A percentile compares a stretch with the other conserved stretches of the same genome.
Evolutionary conservation across 768 basidiomycete species (phyloP).

Genomic region (Suillus subaureus): DNA sequence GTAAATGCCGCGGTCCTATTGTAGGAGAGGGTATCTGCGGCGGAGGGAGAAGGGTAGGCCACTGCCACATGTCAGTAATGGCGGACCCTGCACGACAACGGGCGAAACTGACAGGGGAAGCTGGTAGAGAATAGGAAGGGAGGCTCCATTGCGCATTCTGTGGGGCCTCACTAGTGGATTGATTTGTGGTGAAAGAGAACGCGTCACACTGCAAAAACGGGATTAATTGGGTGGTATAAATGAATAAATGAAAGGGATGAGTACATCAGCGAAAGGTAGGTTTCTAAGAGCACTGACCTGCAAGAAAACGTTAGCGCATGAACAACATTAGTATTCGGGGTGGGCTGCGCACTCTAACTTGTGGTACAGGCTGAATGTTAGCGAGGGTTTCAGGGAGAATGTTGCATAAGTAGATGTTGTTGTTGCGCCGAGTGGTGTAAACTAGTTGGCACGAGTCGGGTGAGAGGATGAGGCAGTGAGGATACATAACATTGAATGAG

Average conservation of each 20-base stretch:
- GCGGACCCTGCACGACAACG: too few species aligned
- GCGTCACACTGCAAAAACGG: not conserved
- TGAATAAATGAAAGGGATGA: not conserved
- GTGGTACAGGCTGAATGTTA: not conserved
- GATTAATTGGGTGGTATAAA: not conserved
- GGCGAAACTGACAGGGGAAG: too few species aligned
- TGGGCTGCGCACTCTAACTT: not conserved
- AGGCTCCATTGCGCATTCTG: too few species aligned
- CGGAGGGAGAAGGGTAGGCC: too few species aligned
- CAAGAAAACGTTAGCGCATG: not conserved
- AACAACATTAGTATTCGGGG: not conserved
- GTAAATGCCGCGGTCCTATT: not conserved
- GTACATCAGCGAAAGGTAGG: not conserved
- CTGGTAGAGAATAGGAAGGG: too few species aligned
- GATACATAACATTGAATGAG: not conserved
- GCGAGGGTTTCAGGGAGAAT: not conserved
- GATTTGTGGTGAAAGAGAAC: too few species aligned
- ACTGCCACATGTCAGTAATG: too few species aligned
- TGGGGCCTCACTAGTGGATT: too few species aligned
- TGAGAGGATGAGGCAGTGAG: not conserved
- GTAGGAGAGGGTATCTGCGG: too few species aligned
- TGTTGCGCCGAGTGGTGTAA: not conserved
- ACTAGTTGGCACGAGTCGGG: not conserved
- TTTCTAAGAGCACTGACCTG: not conserved
- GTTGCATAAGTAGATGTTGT: not conserved